A percentile compares a stretch with the other conserved stretches of the same genome.
Evolutionary conservation across 768 basidiomycete genomes (phyloP).

Genomic region (Tephrocybe sp.): DNA sequence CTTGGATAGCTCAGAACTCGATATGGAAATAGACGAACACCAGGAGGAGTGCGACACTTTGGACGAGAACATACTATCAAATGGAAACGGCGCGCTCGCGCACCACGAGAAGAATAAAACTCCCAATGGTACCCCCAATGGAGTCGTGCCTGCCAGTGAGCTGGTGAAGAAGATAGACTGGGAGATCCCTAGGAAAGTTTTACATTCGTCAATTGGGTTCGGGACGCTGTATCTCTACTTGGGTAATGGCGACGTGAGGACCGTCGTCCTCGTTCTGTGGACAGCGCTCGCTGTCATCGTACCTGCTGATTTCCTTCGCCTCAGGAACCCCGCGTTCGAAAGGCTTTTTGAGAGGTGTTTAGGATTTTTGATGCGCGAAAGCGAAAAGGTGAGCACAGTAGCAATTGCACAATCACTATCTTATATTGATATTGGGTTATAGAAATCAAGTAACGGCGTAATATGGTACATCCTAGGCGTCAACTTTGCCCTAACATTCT

Average conservation of each 20-base stretch:
- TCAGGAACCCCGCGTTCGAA: constrained; percentile 63
- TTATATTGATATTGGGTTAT: no score
- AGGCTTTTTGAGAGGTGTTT: constrained; percentile 65
- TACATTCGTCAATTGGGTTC: constrained; percentile 83
- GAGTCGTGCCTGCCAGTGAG: neutral
- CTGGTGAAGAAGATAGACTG: constrained; percentile 56
- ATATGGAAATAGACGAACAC: constrained; percentile 29
- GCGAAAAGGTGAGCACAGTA: constrained; percentile 70
- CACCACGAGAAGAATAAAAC: constrained; percentile 19
- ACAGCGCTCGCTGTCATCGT: constrained; percentile 64
- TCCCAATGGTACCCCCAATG: constrained; percentile 10
- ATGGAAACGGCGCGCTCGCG: no score
- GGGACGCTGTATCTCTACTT: constrained; percentile 40
- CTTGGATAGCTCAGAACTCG: constrained; percentile 22
- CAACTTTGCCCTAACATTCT: constrained; percentile 66
- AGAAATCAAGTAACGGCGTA: constrained; percentile 81
- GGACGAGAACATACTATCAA: no score
- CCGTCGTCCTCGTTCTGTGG: constrained; percentile 61
- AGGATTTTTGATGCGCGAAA: constrained; percentile 88
- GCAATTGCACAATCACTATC: no score
- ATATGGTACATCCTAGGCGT: constrained; percentile 91
- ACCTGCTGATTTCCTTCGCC: constrained; percentile 73
- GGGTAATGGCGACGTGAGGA: constrained; percentile 58
- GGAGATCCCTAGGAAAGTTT: constrained; percentile 85
- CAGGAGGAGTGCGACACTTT: constrained; percentile 22